Evolutionary conservation across 306 rosid genomes (phyloP).

Genomic region (Citrullus amarus): DNA sequence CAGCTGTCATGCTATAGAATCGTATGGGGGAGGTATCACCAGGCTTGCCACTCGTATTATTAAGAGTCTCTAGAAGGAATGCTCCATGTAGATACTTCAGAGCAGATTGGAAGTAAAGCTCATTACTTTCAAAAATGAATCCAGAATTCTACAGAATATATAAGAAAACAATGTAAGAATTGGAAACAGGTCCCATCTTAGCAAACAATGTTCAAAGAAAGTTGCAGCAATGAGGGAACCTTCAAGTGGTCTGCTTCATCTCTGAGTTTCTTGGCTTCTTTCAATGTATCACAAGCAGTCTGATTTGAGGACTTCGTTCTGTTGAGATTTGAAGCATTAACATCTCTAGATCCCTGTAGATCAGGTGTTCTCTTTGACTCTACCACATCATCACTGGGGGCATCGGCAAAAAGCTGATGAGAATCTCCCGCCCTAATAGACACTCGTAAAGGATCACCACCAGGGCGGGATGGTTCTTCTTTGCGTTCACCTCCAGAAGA

Average conservation of each 20-base stretch:
- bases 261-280: slow-evolving; percentile 51
- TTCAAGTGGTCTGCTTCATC: slow-evolving; percentile 49
- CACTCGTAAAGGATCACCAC: neutral
- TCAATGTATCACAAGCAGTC: slow-evolving; percentile 33
- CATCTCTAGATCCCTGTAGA: neutral
- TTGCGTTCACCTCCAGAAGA: slow-evolving; percentile 17
- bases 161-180: neutral
- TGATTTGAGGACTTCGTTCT: slow-evolving; percentile 28
- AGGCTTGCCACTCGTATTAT: slow-evolving; percentile 39
- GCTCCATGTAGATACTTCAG: slow-evolving; percentile 81
- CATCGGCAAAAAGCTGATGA: slow-evolving; percentile 24
- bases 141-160: slow-evolving; percentile 38
- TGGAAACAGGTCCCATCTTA: slow-evolving; percentile 11
- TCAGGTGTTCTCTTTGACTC: slow-evolving; percentile 16
- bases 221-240: slow-evolving; percentile 33
- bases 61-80: slow-evolving; percentile 38
- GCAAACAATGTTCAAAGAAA: slow-evolving; percentile 13
- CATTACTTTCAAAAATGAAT: slow-evolving; percentile 64
- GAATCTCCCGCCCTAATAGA: slow-evolving; percentile 6
- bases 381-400: slow-evolving; percentile 18
- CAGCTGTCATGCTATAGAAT: slow-evolving; percentile 50
- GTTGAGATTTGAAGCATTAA: slow-evolving; percentile 27
- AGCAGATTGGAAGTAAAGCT: slow-evolving; percentile 79
- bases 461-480: neutral
- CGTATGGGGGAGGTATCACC: slow-evolving; percentile 53